These are phyloP conservation scores for Xylariaceae sp. DNA, from an alignment of 2,329 filamentous ascomycete species.

Conservation along the genomic window DNA sequence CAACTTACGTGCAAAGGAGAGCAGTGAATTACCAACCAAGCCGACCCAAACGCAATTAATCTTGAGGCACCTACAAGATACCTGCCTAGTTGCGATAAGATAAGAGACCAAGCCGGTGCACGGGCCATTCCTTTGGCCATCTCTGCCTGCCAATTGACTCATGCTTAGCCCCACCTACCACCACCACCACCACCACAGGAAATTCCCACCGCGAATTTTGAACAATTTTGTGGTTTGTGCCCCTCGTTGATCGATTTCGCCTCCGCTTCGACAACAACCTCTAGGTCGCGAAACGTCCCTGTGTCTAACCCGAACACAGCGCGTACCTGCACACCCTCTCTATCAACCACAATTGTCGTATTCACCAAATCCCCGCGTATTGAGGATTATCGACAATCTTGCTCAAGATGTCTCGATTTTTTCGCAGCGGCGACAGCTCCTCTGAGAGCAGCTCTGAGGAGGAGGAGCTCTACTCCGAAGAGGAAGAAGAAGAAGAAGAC, in stretches of 20 bases:
- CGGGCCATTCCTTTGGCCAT: conserved; percentile 2
- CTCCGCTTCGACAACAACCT: background rate
- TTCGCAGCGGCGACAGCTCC: conserved; percentile 90
- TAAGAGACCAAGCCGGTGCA: background rate
- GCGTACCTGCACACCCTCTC: too few species aligned
- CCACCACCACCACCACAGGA: conserved; percentile 21
- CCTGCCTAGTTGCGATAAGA: background rate
- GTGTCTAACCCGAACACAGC: background rate
- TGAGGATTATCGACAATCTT: too few species aligned
- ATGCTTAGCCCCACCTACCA: conserved; percentile 19
- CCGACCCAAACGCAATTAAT: too few species aligned
- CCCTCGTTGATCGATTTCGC: too few species aligned
- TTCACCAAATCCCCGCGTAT: too few species aligned
- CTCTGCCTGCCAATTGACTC: background rate
- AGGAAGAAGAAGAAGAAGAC: conserved; percentile 59
- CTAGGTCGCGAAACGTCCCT: conserved; percentile 1
- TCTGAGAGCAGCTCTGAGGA: conserved; percentile 94
- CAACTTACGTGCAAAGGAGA: too few species aligned
- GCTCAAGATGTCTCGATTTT: conserved; percentile 86
- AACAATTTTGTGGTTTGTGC: conserved; percentile 15
- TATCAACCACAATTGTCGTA: too few species aligned
- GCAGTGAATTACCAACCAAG: too few species aligned
- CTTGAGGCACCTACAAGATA: too few species aligned
- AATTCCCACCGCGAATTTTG: conserved; percentile 26
- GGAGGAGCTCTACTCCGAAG: conserved; percentile 85